These are phyloP conservation scores for Sporothrix pseudoabietina DNA, from an alignment of 2,329 filamentous ascomycete species.

Conservation along the genomic window DNA sequence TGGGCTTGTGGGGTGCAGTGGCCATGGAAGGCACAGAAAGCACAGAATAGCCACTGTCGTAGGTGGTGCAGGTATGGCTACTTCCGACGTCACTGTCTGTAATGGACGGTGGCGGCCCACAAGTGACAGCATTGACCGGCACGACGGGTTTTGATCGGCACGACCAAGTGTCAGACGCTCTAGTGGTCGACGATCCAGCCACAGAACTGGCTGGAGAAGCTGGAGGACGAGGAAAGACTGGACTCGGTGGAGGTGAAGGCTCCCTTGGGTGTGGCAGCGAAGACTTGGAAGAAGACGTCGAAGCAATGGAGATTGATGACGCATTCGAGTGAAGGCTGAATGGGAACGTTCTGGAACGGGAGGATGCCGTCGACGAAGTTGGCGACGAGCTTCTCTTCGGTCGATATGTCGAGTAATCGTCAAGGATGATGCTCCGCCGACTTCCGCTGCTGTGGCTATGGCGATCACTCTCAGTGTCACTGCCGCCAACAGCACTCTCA, in stretches of 20 bases:
- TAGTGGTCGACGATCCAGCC: neutral
- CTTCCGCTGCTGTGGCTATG: neutral
- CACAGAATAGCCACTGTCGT: neutral
- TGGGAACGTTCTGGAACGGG: neutral
- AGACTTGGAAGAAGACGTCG: neutral
- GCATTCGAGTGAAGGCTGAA: neutral
- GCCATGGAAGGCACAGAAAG: neutral
- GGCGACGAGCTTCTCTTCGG: neutral
- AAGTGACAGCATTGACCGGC: neutral
- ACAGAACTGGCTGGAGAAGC: neutral
- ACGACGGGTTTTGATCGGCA: neutral
- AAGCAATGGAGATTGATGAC: neutral
- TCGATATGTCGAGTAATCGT: neutral
- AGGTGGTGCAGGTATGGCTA: neutral
- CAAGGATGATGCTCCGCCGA: neutral
- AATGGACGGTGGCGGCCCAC: neutral
- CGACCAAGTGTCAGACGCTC: neutral
- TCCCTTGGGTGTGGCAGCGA: neutral
- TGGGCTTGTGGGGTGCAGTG: neutral
- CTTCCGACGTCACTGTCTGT: neutral
- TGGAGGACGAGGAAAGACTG: neutral
- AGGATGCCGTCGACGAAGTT: neutral
- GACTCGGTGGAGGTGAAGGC: constrained; percentile 2
- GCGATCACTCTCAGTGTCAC: neutral
- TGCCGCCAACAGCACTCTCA: neutral